Conservation (phyloP, 176 grass and related monocot genomes). For the Triticum monococcum region DNA sequence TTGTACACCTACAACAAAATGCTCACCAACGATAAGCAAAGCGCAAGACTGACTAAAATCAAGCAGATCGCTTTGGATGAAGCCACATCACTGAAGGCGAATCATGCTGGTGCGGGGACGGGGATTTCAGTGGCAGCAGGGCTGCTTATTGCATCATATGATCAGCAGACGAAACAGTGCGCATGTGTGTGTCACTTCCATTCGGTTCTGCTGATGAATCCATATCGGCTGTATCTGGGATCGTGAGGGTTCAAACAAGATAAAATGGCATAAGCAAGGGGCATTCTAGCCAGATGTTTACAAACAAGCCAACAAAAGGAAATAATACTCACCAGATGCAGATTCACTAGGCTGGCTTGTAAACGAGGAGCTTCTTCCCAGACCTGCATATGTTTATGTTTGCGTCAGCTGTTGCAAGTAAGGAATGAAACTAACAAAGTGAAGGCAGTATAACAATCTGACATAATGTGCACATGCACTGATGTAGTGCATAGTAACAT, state of each 20-base stretch:
- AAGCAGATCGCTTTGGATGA: constrained; percentile 43
- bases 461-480: not conserved
- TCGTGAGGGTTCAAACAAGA: constrained; percentile 23
- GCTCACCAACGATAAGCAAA: constrained; percentile 13
- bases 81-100: constrained; percentile 23
- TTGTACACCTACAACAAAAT: constrained; percentile 15
- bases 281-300: not conserved
- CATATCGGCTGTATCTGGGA: constrained; percentile 46
- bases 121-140: not conserved
- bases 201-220: constrained; percentile 38
- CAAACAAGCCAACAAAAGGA: not conserved
- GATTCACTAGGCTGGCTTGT: constrained; percentile 49
- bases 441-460: not conserved
- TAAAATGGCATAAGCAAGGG: not conserved
- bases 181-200: constrained; percentile 44
- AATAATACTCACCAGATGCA: constrained; percentile 44
- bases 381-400: constrained; percentile 38
- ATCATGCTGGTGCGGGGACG: not conserved
- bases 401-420: not conserved
- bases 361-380: constrained; percentile 48
- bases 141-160: constrained; percentile 52
- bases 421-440: not conserved
- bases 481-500: not conserved
- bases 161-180: constrained; percentile 41
- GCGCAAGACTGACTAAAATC: constrained; percentile 46